Evolutionary conservation across 345 rosid species (phyloP), one percentile per base, ranked within the genome.

Genomic region (Limnanthes douglasii): DNA sequence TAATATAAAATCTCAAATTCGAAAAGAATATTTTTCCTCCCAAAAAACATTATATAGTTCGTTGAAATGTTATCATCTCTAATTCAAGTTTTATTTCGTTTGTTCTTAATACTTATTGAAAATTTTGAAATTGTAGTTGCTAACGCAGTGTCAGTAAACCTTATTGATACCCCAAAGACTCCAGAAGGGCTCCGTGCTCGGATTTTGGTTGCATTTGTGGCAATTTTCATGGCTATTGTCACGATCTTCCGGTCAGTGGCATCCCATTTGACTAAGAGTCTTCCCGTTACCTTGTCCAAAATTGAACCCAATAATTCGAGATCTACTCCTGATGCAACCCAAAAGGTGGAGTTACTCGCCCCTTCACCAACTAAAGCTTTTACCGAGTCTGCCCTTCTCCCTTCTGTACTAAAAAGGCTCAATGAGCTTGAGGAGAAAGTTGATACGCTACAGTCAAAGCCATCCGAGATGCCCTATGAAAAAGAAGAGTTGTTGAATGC

Each of bases 401-500:
- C 86, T 19, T 55, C 68, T 56, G 93, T 92, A 39, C 20, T 78
- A 48, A 81, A 85, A 66, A 85, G 79, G 55, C 41, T 92, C 28
- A 70, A 73, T 11, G 95, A 75, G 54, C 75, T 92, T 3, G 99
- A 92, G 77, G 81, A 75, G 66, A 92, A 85, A 62, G 78, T 81
- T 12, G 70, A 56, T 44, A 73, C 70, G 14, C 81, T 92, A 36
- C 86, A 73, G 59, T 58, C 86, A 31, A 92, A 85, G 57, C 99
- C 96, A 34, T 67, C 76, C 18, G 93, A 69, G 69, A 92, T 92
- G 99, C 99, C 99, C 45, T 75, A 30, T 8, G 96, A 92, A 72
- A 92, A 92, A 70, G 99, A 58, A 66, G 99, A 92, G 51, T 50
- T 92, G 59, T 69, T 92, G 45, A 78, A 78, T 50, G 99, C 96